Percentiles rank a stretch among this genome's conserved stretches.
phyloP scores from a whole-genome alignment of 371 early-diverging fungal species.

The Lichtheimia ramosa region DNA sequence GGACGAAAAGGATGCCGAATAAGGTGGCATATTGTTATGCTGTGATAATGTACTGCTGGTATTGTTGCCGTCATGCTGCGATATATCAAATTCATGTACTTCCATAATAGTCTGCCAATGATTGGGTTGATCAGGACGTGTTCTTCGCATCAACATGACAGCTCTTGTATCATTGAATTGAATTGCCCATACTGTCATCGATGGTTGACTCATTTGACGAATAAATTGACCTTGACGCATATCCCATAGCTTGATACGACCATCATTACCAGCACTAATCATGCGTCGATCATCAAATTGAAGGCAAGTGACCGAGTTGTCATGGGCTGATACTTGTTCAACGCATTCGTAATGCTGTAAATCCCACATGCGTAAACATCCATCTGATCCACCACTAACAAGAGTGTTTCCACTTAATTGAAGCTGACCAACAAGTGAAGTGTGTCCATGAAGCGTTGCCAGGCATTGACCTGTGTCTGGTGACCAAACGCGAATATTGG shows the following conservation, averaged over 20 bases:
- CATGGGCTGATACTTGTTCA: constrained; percentile 75
- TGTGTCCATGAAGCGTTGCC: constrained; percentile 74
- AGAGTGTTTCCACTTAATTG: constrained; percentile 74
- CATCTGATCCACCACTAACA: constrained; percentile 88
- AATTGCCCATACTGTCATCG: constrained; percentile 64
- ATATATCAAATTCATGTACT: constrained; percentile 48
- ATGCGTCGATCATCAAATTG: constrained; percentile 83
- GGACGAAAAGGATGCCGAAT: too few species aligned
- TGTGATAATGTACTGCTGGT: too few species aligned
- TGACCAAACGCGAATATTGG: constrained; percentile 75
- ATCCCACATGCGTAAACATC: constrained; percentile 87
- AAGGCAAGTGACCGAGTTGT: constrained; percentile 84
- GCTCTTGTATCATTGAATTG: constrained; percentile 65
- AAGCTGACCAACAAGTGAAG: constrained; percentile 84
- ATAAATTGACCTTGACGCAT: constrained; percentile 42
- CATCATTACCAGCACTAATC: constrained; percentile 85
- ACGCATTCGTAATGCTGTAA: constrained; percentile 68
- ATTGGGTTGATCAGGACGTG: constrained; percentile 26
- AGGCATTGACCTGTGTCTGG: constrained; percentile 59
- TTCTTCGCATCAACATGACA: constrained; percentile 60
- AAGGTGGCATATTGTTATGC: neutral
- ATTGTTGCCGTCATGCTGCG: too few species aligned
- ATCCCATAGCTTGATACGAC: constrained; percentile 85
- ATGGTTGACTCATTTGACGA: constrained; percentile 60
- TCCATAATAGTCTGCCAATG: constrained; percentile 51